phyloP scores from a whole-genome alignment of 2,329 filamentous ascomycete genomes.

The Hortaea sp. region DNA sequence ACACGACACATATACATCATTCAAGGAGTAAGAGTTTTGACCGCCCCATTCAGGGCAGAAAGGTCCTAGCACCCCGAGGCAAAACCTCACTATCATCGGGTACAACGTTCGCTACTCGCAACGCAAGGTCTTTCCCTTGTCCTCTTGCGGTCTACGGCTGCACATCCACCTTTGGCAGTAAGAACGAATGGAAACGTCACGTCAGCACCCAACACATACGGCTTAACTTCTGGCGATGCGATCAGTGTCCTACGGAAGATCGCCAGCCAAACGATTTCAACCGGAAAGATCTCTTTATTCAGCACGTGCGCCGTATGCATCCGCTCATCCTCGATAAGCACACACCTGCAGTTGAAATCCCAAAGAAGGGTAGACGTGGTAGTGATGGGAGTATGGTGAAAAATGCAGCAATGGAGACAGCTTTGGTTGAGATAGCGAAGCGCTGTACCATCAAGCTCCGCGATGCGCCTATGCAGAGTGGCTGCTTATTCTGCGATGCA shows the following conservation, averaged over 20 bases:
- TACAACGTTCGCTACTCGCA: neutral
- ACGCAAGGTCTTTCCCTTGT: constrained; percentile 53
- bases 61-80: constrained; percentile 5
- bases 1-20: neutral
- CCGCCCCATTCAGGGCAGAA: constrained; percentile 6
- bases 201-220: constrained; percentile 70
- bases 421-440: constrained; percentile 43
- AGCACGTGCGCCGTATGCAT: constrained; percentile 83
- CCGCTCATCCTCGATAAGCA: constrained; percentile 27
- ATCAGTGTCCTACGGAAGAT: constrained; percentile 41
- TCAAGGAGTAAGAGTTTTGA: constrained; percentile 8
- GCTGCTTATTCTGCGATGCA: constrained; percentile 56
- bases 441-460: constrained; percentile 54
- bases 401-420: constrained; percentile 9
- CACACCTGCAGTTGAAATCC: neutral
- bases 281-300: constrained; percentile 83
- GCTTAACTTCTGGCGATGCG: constrained; percentile 65
- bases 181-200: constrained; percentile 96
- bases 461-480: constrained; percentile 48
- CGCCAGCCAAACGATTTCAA: constrained; percentile 59
- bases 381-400: constrained; percentile 1
- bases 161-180: constrained; percentile 58
- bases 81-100: neutral
- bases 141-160: constrained; percentile 74
- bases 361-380: constrained; percentile 21